A percentile compares a stretch with the other conserved stretches of the same genome.
Conservation (phyloP, 805 yeast species). For the Tetrapisispora nanseiensis region DNA sequence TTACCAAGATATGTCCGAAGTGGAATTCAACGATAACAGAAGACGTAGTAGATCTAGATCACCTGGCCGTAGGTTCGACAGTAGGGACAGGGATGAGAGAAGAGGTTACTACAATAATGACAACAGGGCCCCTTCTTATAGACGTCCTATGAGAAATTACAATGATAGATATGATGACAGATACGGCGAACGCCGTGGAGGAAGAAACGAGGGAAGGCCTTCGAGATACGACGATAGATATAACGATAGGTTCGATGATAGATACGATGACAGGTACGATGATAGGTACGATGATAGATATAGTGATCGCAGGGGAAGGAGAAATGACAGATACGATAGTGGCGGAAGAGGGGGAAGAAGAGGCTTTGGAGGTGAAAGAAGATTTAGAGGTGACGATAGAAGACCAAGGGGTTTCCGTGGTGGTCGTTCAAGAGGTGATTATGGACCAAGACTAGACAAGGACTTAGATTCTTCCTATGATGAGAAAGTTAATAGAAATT, state of each 20-base stretch:
- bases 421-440: constrained; percentile 14
- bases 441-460: constrained; percentile 17
- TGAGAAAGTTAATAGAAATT: constrained; percentile 41
- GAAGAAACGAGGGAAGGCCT: background rate
- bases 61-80: constrained; percentile 4
- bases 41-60: constrained; percentile 19
- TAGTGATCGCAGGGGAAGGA: constrained; percentile 19
- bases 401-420: constrained; percentile 17
- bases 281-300: constrained; percentile 34
- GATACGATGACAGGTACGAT: constrained; percentile 13
- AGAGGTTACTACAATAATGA: background rate
- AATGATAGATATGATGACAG: constrained; percentile 13
- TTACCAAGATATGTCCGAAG: background rate
- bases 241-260: constrained; percentile 35
- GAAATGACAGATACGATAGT: constrained; percentile 2
- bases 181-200: constrained; percentile 21
- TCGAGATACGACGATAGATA: background rate
- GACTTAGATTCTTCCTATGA: constrained; percentile 21
- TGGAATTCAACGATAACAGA: background rate
- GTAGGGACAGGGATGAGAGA: background rate
- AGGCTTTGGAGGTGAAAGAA: constrained; percentile 28
- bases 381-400: constrained; percentile 13
- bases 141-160: background rate
- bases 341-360: constrained; percentile 7
- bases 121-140: background rate